phyloP scores from a whole-genome alignment of 352 stramenopile species.

The Nothophytophthora sp. region DNA sequence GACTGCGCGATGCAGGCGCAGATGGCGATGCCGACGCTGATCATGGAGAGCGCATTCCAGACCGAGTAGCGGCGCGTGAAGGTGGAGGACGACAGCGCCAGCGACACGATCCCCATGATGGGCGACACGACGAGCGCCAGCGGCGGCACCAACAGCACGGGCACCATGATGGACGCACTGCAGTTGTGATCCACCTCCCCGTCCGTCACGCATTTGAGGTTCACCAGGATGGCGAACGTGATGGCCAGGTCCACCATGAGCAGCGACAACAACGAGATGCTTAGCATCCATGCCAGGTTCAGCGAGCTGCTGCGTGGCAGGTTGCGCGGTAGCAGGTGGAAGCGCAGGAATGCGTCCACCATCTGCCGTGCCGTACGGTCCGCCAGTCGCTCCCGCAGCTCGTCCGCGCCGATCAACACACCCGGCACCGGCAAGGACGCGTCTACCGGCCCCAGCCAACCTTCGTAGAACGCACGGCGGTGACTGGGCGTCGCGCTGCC shows the following conservation, averaged over 20 bases:
- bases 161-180: slow-evolving; percentile 71
- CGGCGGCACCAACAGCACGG: slow-evolving; percentile 70
- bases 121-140: slow-evolving; percentile 72
- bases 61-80: slow-evolving; percentile 75
- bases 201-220: slow-evolving; percentile 78
- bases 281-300: slow-evolving; percentile 69
- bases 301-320: slow-evolving; percentile 54
- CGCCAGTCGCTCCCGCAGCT: slow-evolving; percentile 61
- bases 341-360: slow-evolving; percentile 46
- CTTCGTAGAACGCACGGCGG: slow-evolving; percentile 66
- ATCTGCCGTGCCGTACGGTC: slow-evolving; percentile 40
- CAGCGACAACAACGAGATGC: slow-evolving; percentile 56
- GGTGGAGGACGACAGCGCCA: slow-evolving; percentile 67
- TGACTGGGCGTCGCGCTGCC: slow-evolving; percentile 17
- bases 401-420: slow-evolving; percentile 67
- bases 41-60: slow-evolving; percentile 81
- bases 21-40: slow-evolving; percentile 72
- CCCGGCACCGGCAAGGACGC: slow-evolving; percentile 70
- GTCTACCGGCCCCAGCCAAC: slow-evolving; percentile 72
- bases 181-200: slow-evolving; percentile 71
- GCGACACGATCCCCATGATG: slow-evolving; percentile 72
- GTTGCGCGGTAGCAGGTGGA: slow-evolving; percentile 57
- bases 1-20: slow-evolving; percentile 62
- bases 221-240: slow-evolving; percentile 78
- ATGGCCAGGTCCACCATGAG: slow-evolving; percentile 82